Evolutionary conservation across 176 grass and related monocot genomes (phyloP), one percentile per base, ranked within the genome.

Genomic region (Phoenix dactylifera): DNA sequence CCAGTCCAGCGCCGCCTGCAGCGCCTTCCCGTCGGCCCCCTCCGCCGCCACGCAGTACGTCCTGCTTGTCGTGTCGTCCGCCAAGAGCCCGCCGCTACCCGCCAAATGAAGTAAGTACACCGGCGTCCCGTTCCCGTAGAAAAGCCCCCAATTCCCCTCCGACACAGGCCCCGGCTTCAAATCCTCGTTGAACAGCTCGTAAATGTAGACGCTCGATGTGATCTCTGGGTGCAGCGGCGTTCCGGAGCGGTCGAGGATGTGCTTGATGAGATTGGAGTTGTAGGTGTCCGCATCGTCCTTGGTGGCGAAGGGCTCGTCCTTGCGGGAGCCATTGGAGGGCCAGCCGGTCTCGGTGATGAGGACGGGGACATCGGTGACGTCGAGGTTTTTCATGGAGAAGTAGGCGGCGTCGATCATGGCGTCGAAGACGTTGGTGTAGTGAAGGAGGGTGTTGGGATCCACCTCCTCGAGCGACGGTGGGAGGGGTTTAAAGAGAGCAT

Each of bases 1-100:
- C 93, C 93, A 98, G 68, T 98, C 93, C 69, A 98, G 78, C 58
- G 84, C 93, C 24, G 93, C 81, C 93, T 98, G 93, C 75, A 98
- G 80, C 15, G 84, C 62, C 70, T 91, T 85, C 62, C 65, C 68
- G 32, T 98, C 93, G 0, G 93, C 88, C 26, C 83, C 81, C 57
- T 92, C 84, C 2, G 84, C 48, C 16, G 93, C 88, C 29, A 98
- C 74, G 68, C 93, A 98, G 82, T 87, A 98, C 0, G 79, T 92
- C 18, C 79, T 65, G 72, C 92, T 82, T 35, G 93, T 98, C 1
- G 93, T 98, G 76, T 98, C 93, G 59, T 92, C 92, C 17, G 61
- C 84, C 56, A 98, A 57, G 66, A 98, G 83, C 3, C 84, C 93
- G 10, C 77, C 93, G 0, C 76, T 54, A 19, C 88, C 82, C 4